These are phyloP conservation scores for Macrophomina phaseolina DNA, from an alignment of 2,329 filamentous ascomycete species.

Conservation along the genomic window DNA sequence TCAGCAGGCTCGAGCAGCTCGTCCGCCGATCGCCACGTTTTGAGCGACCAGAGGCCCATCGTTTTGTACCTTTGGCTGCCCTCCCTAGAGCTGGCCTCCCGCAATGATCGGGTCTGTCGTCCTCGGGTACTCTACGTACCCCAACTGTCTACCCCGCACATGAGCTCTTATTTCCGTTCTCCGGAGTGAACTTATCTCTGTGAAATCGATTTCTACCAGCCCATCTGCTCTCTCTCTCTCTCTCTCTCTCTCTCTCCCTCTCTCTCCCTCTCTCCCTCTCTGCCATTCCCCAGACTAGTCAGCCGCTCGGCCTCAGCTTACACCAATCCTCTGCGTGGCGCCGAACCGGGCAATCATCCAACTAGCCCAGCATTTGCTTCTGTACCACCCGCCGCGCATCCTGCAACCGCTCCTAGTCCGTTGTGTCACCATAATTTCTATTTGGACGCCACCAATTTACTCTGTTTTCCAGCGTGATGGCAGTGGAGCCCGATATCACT, in stretches of 20 bases:
- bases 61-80: not conserved
- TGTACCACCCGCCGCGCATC: not conserved
- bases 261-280: not conserved
- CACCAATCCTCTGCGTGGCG: slow-evolving; percentile 7
- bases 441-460: not conserved
- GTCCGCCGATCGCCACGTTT: slow-evolving; percentile 18
- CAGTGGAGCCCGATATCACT: not conserved
- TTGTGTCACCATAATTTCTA: not conserved
- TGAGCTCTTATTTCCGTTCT: slow-evolving; percentile 5
- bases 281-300: not conserved
- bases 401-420: not conserved
- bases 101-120: not conserved
- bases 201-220: not conserved
- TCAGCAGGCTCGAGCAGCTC: slow-evolving; percentile 13
- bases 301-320: slow-evolving; percentile 13
- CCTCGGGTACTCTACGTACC: slow-evolving; percentile 3
- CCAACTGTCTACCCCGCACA: slow-evolving; percentile 9
- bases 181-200: not conserved
- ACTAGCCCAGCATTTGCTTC: not conserved
- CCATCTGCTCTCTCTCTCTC: not conserved
- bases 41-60: slow-evolving; percentile 2
- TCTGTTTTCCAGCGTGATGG: not conserved
- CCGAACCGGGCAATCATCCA: not conserved
- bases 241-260: not conserved
- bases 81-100: not conserved